These are phyloP conservation scores for Tylopilus subfusipes DNA, from an alignment of 768 basidiomycete genomes.

Conservation along the genomic window DNA sequence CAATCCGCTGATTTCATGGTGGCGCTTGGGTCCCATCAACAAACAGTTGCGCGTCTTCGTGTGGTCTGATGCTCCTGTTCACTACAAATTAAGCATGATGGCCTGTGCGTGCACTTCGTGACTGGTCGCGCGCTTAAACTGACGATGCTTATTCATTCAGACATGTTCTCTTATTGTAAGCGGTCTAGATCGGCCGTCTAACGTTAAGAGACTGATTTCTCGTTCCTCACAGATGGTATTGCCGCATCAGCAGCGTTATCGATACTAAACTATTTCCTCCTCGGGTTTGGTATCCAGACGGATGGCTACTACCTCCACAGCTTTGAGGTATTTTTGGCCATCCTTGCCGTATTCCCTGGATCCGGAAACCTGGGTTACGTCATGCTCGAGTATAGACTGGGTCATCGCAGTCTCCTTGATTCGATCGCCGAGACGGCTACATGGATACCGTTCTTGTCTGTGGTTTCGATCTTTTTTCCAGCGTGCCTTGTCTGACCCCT, in stretches of 20 bases:
- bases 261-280: constrained; percentile 68
- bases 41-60: constrained; percentile 73
- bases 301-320: constrained; percentile 75
- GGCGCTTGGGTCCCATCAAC: constrained; percentile 76
- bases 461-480: neutral
- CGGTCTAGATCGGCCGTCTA: constrained; percentile 5
- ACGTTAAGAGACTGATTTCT: neutral
- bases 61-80: constrained; percentile 75
- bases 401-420: constrained; percentile 28
- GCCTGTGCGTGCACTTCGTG: constrained; percentile 38
- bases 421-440: constrained; percentile 22
- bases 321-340: constrained; percentile 78
- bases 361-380: constrained; percentile 69
- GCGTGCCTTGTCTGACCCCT: neutral
- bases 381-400: constrained; percentile 69
- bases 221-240: constrained; percentile 42
- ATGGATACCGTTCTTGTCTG: constrained; percentile 37
- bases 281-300: constrained; percentile 68
- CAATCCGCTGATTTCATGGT: constrained; percentile 79
- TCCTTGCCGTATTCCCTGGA: constrained; percentile 68
- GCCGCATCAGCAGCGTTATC: constrained; percentile 61
- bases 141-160: constrained; percentile 16
- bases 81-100: constrained; percentile 72
- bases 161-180: constrained; percentile 54
- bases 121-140: neutral